Evolutionary conservation across 1,139 yeast species (phyloP).

Genomic region (Geotrichum candidum): DNA sequence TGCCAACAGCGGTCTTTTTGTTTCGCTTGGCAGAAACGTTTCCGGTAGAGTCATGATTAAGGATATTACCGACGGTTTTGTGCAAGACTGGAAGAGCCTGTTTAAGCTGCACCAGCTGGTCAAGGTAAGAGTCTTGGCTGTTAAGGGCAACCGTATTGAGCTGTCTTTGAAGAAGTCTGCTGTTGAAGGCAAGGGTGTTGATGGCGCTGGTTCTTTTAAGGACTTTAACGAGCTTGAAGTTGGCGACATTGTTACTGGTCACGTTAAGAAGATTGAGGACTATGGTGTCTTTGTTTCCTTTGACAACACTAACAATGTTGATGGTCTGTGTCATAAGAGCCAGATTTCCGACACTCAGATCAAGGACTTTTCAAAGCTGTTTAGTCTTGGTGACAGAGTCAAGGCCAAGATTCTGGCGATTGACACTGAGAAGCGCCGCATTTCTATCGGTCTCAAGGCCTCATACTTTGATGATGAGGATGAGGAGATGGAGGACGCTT

Average conservation of each 20-base stretch:
- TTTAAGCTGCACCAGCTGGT: constrained; percentile 68
- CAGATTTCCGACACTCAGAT: constrained; percentile 67
- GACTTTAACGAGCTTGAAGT: constrained; percentile 56
- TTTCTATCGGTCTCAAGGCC: constrained; percentile 91
- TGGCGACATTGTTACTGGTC: constrained; percentile 73
- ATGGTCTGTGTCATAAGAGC: constrained; percentile 83
- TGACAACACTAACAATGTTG: constrained; percentile 65
- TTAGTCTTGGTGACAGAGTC: constrained; percentile 84
- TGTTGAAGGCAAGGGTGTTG: constrained; percentile 56
- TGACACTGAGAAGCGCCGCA: constrained; percentile 59
- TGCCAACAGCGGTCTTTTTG: constrained; percentile 72
- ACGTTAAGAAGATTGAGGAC: constrained; percentile 65
- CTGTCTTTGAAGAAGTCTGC: constrained; percentile 80
- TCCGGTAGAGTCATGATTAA: constrained; percentile 77
- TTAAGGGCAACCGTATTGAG: constrained; percentile 53
- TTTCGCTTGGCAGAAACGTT: constrained; percentile 64
- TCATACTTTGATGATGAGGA: constrained; percentile 59
- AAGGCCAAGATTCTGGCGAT: constrained; percentile 70
- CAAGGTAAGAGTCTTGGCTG: constrained; percentile 62
- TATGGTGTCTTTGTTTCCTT: constrained; percentile 87
- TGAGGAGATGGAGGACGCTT: constrained; percentile 37
- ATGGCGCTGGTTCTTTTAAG: constrained; percentile 39
- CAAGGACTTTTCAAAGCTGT: constrained; percentile 48
- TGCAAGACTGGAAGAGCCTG: constrained; percentile 82
- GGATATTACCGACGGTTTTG: constrained; percentile 72